Evolutionary conservation across 495 filamentous ascomycete species (phyloP), one percentile per base, ranked within the genome.

Genomic region (Lophiostoma macrostomum): DNA sequence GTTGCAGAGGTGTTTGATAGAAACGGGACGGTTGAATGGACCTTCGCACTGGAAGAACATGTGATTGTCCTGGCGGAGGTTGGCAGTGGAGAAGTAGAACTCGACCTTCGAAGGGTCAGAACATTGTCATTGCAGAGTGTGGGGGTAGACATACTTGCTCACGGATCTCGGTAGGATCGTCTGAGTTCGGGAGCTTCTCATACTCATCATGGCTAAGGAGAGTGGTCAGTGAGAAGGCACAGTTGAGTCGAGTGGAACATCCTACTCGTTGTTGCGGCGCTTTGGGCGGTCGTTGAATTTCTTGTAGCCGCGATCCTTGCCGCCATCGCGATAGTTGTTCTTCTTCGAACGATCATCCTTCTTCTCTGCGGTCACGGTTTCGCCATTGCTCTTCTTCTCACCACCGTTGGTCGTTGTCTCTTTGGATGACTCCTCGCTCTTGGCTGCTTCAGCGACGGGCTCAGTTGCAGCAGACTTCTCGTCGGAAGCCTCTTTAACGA

Each of bases 41-140:
- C 90, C 91, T 23, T 82, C 84, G 22, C 88, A 84, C 64, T 83
- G 72, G 50, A 77, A 70, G 72, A 90, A 84, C 30, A 99, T 77
- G 73, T 89, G 91, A 64, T 88, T 86, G 71, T 99, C 93, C 58
- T 78, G 79, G 35, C 85, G 84, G 0, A 97, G 80, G 66, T 99
- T 99, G 59, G 85, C 86, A 67, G 95, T 88, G 52, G 86, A 86
- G 71, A 99, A 96, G 73, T 97, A 99, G 67, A 96, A 99, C 64
- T 99, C 91, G 49, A 96, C 90, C 88, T 96, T 63, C 13, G n/a
- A 43, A 18, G 20, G 45, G 24, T 63, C 50, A 60, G 38, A 7
- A 28, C 4, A 47, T 30, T 13, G 8, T 30, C 30, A 50, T 2
- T 1, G 37, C 36, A 12, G 40, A 40, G 61, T 30, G 18, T 6